phyloP scores from a whole-genome alignment of 73 alveolate species.

The Blepharisma stoltei region DNA sequence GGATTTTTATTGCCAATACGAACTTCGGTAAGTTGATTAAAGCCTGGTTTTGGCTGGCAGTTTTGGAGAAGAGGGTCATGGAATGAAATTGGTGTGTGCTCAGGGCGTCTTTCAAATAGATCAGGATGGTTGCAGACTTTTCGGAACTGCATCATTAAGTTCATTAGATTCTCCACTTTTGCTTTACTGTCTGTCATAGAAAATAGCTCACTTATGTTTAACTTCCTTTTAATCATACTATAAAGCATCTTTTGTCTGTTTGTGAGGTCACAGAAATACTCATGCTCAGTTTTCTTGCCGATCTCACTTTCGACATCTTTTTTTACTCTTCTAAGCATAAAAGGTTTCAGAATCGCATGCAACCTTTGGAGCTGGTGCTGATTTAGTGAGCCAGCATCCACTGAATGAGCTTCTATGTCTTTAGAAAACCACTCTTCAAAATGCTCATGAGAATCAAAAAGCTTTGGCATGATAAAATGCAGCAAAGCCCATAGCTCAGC shows the following conservation, averaged over 20 bases:
- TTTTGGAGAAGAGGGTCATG: slow-evolving; percentile 57
- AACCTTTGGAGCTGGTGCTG: slow-evolving; percentile 90
- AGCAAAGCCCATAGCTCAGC: slow-evolving; percentile 99
- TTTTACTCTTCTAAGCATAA: slow-evolving; percentile 92
- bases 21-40: slow-evolving; percentile 41
- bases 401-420: slow-evolving; percentile 96
- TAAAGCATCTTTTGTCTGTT: slow-evolving; percentile 85
- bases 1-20: slow-evolving; percentile 56
- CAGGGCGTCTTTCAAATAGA: slow-evolving; percentile 93
- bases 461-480: slow-evolving; percentile 97
- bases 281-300: slow-evolving; percentile 92
- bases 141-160: slow-evolving; percentile 92
- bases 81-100: slow-evolving; percentile 85
- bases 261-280: slow-evolving; percentile 90
- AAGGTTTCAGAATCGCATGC: slow-evolving; percentile 95
- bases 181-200: slow-evolving; percentile 80
- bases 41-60: slow-evolving; percentile 39
- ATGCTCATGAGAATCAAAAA: slow-evolving; percentile 95
- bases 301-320: slow-evolving; percentile 97
- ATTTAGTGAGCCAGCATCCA: slow-evolving; percentile 85
- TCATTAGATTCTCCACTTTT: slow-evolving; percentile 89
- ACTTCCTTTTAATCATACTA: slow-evolving; percentile 84
- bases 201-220: slow-evolving; percentile 88
- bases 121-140: slow-evolving; percentile 98
- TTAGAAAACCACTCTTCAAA: slow-evolving; percentile 99